Percentiles rank a stretch among this genome's conserved stretches.
Evolutionary conservation across 305 asterid species (phyloP).

Genomic region (Fraxinus velutina): DNA sequence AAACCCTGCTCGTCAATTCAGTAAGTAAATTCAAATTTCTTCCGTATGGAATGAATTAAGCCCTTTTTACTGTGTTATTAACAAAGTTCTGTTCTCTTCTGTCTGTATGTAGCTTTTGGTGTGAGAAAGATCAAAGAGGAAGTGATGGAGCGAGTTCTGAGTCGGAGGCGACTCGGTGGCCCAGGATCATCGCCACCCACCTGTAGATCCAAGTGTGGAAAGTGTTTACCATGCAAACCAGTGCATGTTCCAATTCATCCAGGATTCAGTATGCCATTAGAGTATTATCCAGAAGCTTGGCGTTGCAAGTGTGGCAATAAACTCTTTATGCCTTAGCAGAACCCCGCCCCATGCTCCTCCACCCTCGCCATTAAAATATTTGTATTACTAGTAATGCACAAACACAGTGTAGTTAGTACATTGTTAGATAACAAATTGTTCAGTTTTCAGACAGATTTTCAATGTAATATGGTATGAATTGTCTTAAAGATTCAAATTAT

Average conservation of each 20-base stretch:
- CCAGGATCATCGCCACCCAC: conserved; percentile 78
- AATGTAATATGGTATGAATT: conserved; percentile 13
- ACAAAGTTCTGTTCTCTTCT: background rate
- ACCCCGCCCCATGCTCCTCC: too few species aligned
- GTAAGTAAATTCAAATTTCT: conserved; percentile 35
- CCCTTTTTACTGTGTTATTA: background rate
- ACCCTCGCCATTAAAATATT: background rate
- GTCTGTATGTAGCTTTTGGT: conserved; percentile 27
- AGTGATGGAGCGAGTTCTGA: conserved; percentile 23
- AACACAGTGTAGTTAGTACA: background rate
- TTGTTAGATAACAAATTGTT: background rate
- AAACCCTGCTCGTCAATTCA: conserved; percentile 36
- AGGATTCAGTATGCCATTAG: conserved; percentile 57
- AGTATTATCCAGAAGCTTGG: conserved; percentile 94
- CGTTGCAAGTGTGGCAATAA: conserved; percentile 77
- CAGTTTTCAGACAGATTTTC: background rate
- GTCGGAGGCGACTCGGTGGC: conserved; percentile 53
- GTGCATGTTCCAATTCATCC: conserved; percentile 81
- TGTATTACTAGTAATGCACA: background rate
- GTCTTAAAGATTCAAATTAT: conserved; percentile 23
- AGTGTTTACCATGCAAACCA: conserved; percentile 64
- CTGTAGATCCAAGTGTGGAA: conserved; percentile 77
- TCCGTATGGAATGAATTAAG: background rate
- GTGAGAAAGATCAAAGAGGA: conserved; percentile 26
- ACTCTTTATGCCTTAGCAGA: conserved; percentile 57